Percentiles rank a stretch among this genome's conserved stretches.
phyloP scores from a whole-genome alignment of 2,329 filamentous ascomycete genomes.

The Akanthomyces lecanii region DNA sequence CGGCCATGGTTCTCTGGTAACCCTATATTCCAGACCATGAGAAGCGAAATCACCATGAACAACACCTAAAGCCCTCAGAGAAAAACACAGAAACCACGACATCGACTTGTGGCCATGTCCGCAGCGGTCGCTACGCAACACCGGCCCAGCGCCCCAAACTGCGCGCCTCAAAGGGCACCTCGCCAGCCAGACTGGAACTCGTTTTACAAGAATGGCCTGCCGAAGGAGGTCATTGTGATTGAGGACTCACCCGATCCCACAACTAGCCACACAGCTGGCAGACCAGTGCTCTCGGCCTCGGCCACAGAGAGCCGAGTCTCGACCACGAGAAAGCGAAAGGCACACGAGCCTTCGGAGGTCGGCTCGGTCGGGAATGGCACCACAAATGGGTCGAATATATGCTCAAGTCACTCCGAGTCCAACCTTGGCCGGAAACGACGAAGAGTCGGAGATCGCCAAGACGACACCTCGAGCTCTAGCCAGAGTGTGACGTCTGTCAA shows the following conservation, averaged over 20 bases:
- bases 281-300: neutral
- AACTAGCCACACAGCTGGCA: neutral
- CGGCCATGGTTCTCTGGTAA: conserved; percentile 2
- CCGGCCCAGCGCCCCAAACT: conserved; percentile 8
- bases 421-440: conserved; percentile 11
- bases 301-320: neutral
- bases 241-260: conserved; percentile 58
- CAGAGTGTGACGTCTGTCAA: conserved; percentile 2
- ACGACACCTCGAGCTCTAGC: neutral
- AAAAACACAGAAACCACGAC: neutral
- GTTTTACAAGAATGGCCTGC: conserved; percentile 72
- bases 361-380: conserved; percentile 7
- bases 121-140: conserved; percentile 15
- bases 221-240: conserved; percentile 74
- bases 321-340: conserved; percentile 14
- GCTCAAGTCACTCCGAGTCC: neutral
- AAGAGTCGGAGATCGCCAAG: neutral
- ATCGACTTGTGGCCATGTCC: conserved; percentile 10
- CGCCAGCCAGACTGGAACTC: conserved; percentile 65
- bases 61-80: neutral
- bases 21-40: neutral
- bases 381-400: neutral
- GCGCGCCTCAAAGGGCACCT: conserved; percentile 7
- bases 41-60: conserved; percentile 11
- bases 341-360: neutral